These are phyloP conservation scores for Puccinellia tenuiflora DNA, from an alignment of 176 grass and related monocot genomes.

Conservation along the genomic window DNA sequence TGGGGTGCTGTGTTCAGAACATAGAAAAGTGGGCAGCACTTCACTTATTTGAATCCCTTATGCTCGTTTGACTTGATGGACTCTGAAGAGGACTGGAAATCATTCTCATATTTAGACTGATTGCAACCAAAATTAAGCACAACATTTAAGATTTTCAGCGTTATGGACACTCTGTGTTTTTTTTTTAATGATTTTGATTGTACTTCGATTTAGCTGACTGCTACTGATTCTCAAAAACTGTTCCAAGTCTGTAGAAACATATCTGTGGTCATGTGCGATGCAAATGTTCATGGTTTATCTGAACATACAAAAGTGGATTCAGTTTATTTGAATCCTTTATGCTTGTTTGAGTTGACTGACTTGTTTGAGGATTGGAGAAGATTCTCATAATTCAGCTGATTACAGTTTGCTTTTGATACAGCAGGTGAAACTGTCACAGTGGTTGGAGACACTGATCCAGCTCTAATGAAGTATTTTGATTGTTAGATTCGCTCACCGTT, in stretches of 20 bases:
- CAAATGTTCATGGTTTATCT: neutral
- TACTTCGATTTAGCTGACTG: neutral
- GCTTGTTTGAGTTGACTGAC: neutral
- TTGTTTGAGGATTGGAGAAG: neutral
- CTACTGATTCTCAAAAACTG: neutral
- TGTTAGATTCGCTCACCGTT: slow-evolving; percentile 77
- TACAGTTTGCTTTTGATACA: slow-evolving; percentile 1
- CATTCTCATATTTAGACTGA: neutral
- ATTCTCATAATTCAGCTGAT: neutral
- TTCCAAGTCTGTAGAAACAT: neutral
- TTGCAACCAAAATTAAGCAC: neutral
- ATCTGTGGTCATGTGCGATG: neutral
- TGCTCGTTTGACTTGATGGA: neutral
- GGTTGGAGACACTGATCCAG: slow-evolving; percentile 83
- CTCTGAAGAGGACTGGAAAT: neutral
- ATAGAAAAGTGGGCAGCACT: neutral
- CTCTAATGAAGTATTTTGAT: slow-evolving; percentile 91
- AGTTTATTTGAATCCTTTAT: neutral
- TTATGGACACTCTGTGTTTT: neutral
- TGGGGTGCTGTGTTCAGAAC: neutral
- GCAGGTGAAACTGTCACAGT: slow-evolving; percentile 89
- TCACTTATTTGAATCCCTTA: neutral
- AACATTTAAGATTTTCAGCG: neutral
- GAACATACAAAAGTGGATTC: neutral
- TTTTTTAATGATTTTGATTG: neutral